Evolutionary conservation across 257 asterid species (phyloP), one percentile per base, ranked within the genome.

Genomic region (Gynochthodes officinalis): DNA sequence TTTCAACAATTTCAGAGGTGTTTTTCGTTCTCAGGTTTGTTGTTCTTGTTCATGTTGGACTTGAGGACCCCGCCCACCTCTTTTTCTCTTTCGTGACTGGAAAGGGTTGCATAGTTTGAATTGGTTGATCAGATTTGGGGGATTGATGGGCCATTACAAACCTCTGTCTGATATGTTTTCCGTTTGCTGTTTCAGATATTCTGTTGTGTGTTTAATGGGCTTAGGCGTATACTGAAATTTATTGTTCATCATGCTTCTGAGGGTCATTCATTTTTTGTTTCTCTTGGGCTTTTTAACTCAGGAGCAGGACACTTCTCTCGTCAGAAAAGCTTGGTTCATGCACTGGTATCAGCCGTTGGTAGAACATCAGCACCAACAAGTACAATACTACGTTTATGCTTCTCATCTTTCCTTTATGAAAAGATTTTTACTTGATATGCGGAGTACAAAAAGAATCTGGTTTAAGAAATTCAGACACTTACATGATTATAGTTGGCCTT

Each of bases 271-370:
- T 32, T 68, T 64, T 10, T 16, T 28, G 66, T 63, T 53, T 18
- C 25, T 72, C 59, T 73, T 76, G n/a, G 76, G 69, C 48, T 54
- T 74, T 57, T 54, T 42, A 52, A 66, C 71, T 80, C 84, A 79
- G 79, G 75, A 84, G 73, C 77, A 14, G 70, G 83, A 58, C 58
- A 67, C 74, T 80, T 77, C 85, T 64, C 77, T 79, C 35, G 75
- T 76, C 72, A 39, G 76, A 25, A 62, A 77, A 60, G 85, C 78
- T 69, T 73, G 65, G 72, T 82, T 80, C 80, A 77, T 85, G 32
- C 89, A 80, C 73, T 79, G 80, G 40, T 76, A 85, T 76, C 61
- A 72, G 67, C 95, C 90, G 21, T 81, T 89, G 85, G 68, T 81
- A 69, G 77, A 70, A 49, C 65, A 78, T 77, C 78, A 69, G 82